A percentile compares a stretch with the other conserved stretches of the same genome.
Conservation (phyloP, 2,329 filamentous ascomycete genomes). For the Lachnellula hyalina region DNA sequence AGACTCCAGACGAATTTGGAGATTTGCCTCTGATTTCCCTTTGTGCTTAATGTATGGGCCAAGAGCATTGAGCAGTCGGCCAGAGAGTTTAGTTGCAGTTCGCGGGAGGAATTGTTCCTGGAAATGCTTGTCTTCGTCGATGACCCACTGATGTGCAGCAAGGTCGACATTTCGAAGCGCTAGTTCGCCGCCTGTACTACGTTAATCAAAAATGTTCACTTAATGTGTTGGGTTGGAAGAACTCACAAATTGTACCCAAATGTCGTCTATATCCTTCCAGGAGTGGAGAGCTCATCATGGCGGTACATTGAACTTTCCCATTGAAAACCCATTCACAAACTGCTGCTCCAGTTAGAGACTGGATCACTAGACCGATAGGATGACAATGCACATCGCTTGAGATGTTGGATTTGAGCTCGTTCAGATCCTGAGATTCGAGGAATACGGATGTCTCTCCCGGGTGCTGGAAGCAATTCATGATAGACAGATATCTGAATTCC, state of each 20-base stretch:
- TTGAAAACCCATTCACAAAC: conserved; percentile 5
- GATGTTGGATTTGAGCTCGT: too few species aligned
- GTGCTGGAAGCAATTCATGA: not conserved
- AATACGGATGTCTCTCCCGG: too few species aligned
- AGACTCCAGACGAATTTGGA: not conserved
- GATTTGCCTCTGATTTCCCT: not conserved
- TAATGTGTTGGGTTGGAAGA: not conserved
- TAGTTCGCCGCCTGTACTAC: not conserved
- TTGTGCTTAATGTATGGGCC: not conserved
- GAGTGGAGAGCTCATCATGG: conserved; percentile 1
- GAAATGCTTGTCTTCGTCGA: not conserved
- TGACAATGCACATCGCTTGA: not conserved
- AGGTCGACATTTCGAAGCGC: conserved; percentile 1
- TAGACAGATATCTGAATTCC: conserved; percentile 1
- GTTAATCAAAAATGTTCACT: not conserved
- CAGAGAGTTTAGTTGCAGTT: conserved; percentile 3
- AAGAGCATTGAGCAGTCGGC: not conserved
- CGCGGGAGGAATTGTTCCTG: conserved; percentile 1
- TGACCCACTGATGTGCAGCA: conserved; percentile 1
- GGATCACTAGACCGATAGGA: conserved; percentile 1
- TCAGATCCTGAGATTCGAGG: too few species aligned
- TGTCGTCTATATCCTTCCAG: not conserved
- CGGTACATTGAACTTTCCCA: not conserved
- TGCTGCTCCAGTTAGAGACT: conserved; percentile 3
- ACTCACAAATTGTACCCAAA: conserved; percentile 2